Base-by-base conservation (phyloP, 163 green algal species). In the Scenedesmus sp. region DNA sequence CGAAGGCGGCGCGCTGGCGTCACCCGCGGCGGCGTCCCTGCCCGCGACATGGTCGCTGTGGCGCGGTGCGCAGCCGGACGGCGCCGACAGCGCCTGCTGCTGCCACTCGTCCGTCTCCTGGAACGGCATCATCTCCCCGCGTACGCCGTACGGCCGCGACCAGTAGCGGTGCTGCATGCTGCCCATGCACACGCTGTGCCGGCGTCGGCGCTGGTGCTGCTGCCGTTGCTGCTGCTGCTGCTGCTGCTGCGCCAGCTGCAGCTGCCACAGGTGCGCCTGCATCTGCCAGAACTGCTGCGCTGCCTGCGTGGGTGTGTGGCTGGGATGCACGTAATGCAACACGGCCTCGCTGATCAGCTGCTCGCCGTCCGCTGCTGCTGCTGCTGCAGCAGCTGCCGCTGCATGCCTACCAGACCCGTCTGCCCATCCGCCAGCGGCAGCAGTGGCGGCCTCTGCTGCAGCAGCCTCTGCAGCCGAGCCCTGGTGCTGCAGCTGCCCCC, bases 151-250 rank as follows among this genome's bases (percentile, higher is more conserved):
- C 0, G 16, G 46, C 49, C 46, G 42, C 30, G 40, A 49, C 65
- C 83, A 65, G n/a, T 16, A 35, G 10, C 83, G 56, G 56, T 68
- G 56, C n/a, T 83, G 65, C 43, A 89, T 46, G 30, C 56, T 81
- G 20, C 61, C 61, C n/a, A 89, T 49, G 72, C 85, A 89, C 30
- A 89, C 68, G 68, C 85, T 89, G 68, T 89, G 85, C 5, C 85
- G 73, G 37, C 73, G 73, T 12, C 15, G 68, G 30, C 85, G 83
- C 37, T 22, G 56, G 37, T 53, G 56, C 53, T n/a, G 30, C 15
- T 53, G 42, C 42, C 18, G 61, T 42, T 24, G 42, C 68, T 81
- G 83, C 59, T 82, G 42, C 51, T 79, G 83, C 83, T 59, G 83
- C 59, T 82, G 42, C 51, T 79, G 83, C 83, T 59, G 56, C 40